Evolutionary conservation across 495 filamentous ascomycete genomes (phyloP), one percentile per base, ranked within the genome.

Genomic region (Lophiotrema nucula): DNA sequence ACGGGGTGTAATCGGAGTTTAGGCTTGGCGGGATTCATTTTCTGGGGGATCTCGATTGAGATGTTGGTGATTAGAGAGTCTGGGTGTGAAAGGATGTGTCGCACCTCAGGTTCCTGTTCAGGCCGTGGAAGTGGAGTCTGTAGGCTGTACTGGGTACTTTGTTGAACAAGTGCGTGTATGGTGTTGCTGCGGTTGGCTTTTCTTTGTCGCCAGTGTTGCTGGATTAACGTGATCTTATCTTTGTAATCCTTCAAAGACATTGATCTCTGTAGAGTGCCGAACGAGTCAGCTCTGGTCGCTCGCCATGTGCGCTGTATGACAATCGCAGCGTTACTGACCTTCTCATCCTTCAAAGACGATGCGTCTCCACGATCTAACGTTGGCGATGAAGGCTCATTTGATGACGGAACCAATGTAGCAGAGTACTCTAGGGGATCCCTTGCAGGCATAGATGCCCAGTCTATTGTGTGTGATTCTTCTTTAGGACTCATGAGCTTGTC

Each of bases 1-100:
- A 76, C 69, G 0, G 70, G 72, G 19, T 71, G 70, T 6, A 76
- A 28, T 8, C 64, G 56, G 16, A 70, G 63, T 41, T 70, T 70
- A 10, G 58, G 58, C 24, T 54, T 27, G 12, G 33, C 25, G 2
- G 47, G 11, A 19, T 62, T 58, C 22, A 62, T 54, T 39, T 59
- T 42, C 16, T 23, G 48, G 24, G 58, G 33, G 10, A 66, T 66
- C n/a, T 62, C 42, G 15, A 66, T 56, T 0, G 50, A 47, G 12
- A 47, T 21, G 18, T 10, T 48, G 3, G 38, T 62, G 46, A 54
- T 42, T 33, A 27, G 51, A 11, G 27, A 16, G 16, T 48, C 51
- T 1, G 19, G 24, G 21, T 43, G 52, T 31, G 35, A 41, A 31
- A 31, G 23, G 33, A 42, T 48, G 12, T 15, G 1, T 16, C 23